Conservation (phyloP, 441 rosid genomes). For the Erodium moschatum region DNA sequence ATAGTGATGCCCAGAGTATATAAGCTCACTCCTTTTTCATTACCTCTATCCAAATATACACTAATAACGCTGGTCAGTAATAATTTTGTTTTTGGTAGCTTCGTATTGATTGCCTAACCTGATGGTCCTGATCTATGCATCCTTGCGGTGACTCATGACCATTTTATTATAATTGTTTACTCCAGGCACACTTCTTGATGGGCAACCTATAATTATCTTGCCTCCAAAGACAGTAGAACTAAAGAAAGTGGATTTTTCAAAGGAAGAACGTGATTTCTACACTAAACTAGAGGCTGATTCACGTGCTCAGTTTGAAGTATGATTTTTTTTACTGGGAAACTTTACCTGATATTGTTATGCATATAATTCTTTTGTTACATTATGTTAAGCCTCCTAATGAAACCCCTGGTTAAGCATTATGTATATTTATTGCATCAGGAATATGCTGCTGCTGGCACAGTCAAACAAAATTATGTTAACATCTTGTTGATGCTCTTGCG, state of each 20-base stretch:
- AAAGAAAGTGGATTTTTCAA: slow-evolving; percentile 68
- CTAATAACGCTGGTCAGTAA: no score
- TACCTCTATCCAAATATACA: not conserved
- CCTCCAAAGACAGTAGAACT: slow-evolving; percentile 66
- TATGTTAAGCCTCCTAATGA: not conserved
- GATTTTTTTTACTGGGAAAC: slow-evolving; percentile 17
- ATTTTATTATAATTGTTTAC: slow-evolving; percentile 16
- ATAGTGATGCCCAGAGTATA: not conserved
- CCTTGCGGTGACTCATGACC: slow-evolving; percentile 14
- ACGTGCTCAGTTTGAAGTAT: slow-evolving; percentile 70
- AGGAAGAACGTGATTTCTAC: slow-evolving; percentile 76
- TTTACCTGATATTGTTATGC: not conserved
- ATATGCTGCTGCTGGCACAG: slow-evolving; percentile 92
- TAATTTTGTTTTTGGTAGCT: no score
- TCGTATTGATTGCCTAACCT: no score
- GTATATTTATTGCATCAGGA: slow-evolving; percentile 37
- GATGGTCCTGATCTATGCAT: slow-evolving; percentile 2
- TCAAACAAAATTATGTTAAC: slow-evolving; percentile 79
- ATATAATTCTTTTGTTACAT: slow-evolving; percentile 8
- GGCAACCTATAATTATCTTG: slow-evolving; percentile 61
- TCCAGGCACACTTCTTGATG: slow-evolving; percentile 71
- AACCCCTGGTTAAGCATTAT: slow-evolving; percentile 7
- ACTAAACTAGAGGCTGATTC: slow-evolving; percentile 61
- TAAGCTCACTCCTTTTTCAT: not conserved
- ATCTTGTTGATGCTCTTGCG: slow-evolving; percentile 90